These are phyloP conservation scores for Pestalotiopsis sp. DNA, from an alignment of 2,329 filamentous ascomycete genomes.

Conservation along the genomic window DNA sequence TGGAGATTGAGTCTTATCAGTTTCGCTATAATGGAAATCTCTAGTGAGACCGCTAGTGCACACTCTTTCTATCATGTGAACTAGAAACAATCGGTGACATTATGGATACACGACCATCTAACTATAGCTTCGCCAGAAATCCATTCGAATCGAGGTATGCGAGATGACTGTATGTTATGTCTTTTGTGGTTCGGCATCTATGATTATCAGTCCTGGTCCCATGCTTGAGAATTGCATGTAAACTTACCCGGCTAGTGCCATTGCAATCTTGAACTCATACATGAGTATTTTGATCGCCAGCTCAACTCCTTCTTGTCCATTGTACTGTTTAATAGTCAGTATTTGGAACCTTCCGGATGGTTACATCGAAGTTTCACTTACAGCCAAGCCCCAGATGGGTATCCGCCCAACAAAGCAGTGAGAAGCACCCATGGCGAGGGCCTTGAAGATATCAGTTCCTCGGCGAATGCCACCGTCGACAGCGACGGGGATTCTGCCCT, in stretches of 20 bases:
- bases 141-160: neutral
- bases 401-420: constrained; percentile 48
- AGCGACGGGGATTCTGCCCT: constrained; percentile 43
- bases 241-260: constrained; percentile 1
- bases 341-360: neutral
- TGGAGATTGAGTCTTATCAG: no score
- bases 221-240: neutral
- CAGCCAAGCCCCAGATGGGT: constrained; percentile 50
- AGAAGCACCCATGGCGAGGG: constrained; percentile 50
- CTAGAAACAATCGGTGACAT: neutral
- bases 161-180: neutral
- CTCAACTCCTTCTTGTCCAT: neutral
- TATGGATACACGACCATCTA: neutral
- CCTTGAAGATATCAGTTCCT: constrained; percentile 55
- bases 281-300: constrained; percentile 1
- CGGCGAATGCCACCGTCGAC: constrained; percentile 51
- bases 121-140: neutral
- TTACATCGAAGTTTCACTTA: neutral
- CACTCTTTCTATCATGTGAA: no score
- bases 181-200: neutral
- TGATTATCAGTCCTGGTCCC: neutral
- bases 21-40: no score
- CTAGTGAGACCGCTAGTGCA: no score
- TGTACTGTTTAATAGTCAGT: neutral
- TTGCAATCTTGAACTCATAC: neutral